A percentile compares a stretch with the other conserved stretches of the same genome.
These are phyloP conservation scores for Verticillium isaacii DNA, from an alignment of 2,329 filamentous ascomycete genomes.

Conservation along the genomic window DNA sequence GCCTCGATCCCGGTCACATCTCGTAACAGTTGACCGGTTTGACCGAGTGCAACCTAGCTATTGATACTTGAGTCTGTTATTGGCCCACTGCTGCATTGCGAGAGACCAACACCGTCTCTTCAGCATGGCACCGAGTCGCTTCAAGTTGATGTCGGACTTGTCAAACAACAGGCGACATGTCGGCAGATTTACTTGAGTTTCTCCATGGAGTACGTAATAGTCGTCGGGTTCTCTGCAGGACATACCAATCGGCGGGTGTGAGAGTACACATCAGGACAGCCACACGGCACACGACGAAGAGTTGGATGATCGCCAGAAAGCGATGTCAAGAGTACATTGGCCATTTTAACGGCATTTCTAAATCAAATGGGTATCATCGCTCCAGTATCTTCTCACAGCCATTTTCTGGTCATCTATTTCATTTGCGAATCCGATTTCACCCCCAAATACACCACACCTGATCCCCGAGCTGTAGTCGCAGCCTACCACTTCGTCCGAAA, in stretches of 20 bases:
- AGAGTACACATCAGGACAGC: too few species aligned
- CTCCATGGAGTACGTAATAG: background rate
- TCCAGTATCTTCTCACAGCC: background rate
- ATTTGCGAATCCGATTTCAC: background rate
- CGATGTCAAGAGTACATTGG: too few species aligned
- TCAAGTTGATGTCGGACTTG: background rate
- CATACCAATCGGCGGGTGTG: too few species aligned
- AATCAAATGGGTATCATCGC: background rate
- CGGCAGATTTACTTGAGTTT: background rate
- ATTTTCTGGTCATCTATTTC: background rate
- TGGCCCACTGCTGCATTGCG: background rate
- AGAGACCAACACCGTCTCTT: background rate
- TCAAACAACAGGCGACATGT: background rate
- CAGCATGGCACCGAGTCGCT: background rate
- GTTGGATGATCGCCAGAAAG: too few species aligned
- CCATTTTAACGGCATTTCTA: background rate
- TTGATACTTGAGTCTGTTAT: background rate
- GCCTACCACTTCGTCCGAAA: slow-evolving; percentile 4
- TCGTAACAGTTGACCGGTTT: background rate
- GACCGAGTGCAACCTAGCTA: background rate
- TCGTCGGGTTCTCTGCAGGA: too few species aligned
- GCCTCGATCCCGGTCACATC: background rate
- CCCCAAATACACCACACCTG: background rate
- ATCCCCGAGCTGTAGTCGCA: background rate
- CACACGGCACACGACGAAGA: too few species aligned